phyloP scores from a whole-genome alignment of 179 eudicot species.

The Spinacia oleracea region DNA sequence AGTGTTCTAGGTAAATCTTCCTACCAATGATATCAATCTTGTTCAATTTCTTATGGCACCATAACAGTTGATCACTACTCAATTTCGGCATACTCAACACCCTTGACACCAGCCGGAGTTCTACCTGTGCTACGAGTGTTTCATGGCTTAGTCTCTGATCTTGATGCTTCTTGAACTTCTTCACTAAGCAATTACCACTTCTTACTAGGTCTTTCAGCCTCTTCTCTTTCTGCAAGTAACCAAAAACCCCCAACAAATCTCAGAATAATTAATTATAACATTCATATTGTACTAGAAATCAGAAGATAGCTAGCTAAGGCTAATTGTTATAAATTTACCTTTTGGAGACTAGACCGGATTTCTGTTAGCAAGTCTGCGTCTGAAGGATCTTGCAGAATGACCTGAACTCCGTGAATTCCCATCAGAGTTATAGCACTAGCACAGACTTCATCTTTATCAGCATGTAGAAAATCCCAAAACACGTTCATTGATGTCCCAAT shows the following conservation, averaged over 20 bases:
- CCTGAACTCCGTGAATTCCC: slow-evolving; percentile 42
- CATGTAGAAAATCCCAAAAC: slow-evolving; percentile 71
- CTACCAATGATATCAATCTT: slow-evolving; percentile 49
- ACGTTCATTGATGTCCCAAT: slow-evolving; percentile 62
- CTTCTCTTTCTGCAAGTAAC: slow-evolving; percentile 68
- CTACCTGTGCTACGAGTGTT: slow-evolving; percentile 57
- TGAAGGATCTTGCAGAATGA: slow-evolving; percentile 43
- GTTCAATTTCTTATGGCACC: slow-evolving; percentile 76
- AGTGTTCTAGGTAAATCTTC: slow-evolving; percentile 56
- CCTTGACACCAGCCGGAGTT: slow-evolving; percentile 64
- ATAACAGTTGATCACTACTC: slow-evolving; percentile 60
- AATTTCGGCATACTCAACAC: slow-evolving; percentile 59
- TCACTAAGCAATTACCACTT: slow-evolving; percentile 79
- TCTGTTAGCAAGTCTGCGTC: slow-evolving; percentile 51
- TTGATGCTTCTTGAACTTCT: slow-evolving; percentile 67
- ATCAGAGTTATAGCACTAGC: slow-evolving; percentile 29
- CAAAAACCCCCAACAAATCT: not conserved
- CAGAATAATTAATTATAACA: not conserved
- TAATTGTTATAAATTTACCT: slow-evolving; percentile 63
- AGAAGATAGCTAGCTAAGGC: not conserved
- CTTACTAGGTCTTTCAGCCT: slow-evolving; percentile 66
- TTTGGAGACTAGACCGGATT: slow-evolving; percentile 51
- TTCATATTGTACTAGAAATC: not conserved
- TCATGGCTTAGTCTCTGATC: slow-evolving; percentile 36
- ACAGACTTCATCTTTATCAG: slow-evolving; percentile 54